phyloP scores from a whole-genome alignment of 345 rosid genomes.

The Sonneratia alba region DNA sequence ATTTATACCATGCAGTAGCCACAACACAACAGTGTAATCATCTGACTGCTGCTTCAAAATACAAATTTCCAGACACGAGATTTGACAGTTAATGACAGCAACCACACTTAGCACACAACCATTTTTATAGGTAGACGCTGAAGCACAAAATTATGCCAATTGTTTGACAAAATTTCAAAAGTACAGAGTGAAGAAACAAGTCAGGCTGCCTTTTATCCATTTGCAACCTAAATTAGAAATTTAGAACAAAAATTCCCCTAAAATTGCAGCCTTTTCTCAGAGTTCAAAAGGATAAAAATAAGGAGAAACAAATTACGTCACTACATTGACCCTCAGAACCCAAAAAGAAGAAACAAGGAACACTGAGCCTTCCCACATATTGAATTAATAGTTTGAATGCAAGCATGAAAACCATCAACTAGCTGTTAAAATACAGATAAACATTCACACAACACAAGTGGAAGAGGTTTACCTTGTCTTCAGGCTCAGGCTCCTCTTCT shows the following conservation, averaged over 20 bases:
- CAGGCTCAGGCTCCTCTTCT: conserved; percentile 71
- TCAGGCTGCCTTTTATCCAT: too few relatives aligned
- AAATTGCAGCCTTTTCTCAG: too few relatives aligned
- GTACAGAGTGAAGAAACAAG: too few relatives aligned
- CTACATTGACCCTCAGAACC: neutral
- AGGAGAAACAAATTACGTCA: neutral
- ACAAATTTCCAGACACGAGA: too few relatives aligned
- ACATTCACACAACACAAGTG: neutral
- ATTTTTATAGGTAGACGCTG: too few relatives aligned
- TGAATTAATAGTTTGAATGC: neutral
- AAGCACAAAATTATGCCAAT: neutral
- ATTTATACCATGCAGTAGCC: neutral
- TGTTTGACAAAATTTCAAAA: too few relatives aligned
- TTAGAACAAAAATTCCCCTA: too few relatives aligned
- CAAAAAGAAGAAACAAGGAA: neutral
- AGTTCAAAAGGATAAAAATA: too few relatives aligned
- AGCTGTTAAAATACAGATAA: neutral
- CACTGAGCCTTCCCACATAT: neutral
- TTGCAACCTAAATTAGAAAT: too few relatives aligned
- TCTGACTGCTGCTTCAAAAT: too few relatives aligned
- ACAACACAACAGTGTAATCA: neutral
- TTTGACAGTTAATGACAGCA: too few relatives aligned
- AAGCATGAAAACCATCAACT: neutral
- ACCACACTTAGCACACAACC: too few relatives aligned
- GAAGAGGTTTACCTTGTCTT: conserved; percentile 45